These are phyloP conservation scores for Camelina sativa DNA, from an alignment of 345 rosid genomes.

Conservation along the genomic window DNA sequence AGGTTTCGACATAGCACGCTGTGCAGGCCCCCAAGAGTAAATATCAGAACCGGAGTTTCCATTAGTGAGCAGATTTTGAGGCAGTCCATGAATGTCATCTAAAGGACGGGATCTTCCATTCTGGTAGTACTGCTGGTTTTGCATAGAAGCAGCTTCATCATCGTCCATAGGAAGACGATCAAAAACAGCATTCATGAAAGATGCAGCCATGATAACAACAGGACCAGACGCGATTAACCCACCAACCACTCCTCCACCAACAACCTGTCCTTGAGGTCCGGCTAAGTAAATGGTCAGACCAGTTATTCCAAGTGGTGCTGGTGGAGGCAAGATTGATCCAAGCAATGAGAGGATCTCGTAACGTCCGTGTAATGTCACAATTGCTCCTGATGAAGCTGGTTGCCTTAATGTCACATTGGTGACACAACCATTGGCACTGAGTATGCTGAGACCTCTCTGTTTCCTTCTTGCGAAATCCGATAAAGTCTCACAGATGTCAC, in stretches of 20 bases:
- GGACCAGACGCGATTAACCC: constrained; percentile 91
- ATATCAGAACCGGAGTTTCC: constrained; percentile 62
- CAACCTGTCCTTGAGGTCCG: constrained; percentile 93
- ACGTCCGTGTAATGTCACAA: constrained; percentile 91
- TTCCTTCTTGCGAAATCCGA: constrained; percentile 76
- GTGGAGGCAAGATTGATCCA: constrained; percentile 91
- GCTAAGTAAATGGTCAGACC: constrained; percentile 91
- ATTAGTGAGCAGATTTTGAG: constrained; percentile 73
- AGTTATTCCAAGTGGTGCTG: constrained; percentile 83
- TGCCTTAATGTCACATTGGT: constrained; percentile 87
- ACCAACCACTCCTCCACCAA: constrained; percentile 65
- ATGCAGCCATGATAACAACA: constrained; percentile 85
- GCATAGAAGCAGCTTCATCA: constrained; percentile 54
- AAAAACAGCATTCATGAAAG: constrained; percentile 89
- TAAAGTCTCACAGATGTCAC: constrained; percentile 78
- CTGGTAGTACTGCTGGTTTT: constrained; percentile 61
- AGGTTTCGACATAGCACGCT: constrained; percentile 56
- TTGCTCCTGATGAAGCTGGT: constrained; percentile 78
- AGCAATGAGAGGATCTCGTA: constrained; percentile 92
- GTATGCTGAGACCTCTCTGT: constrained; percentile 81
- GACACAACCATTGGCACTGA: constrained; percentile 86
- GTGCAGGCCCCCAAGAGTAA: constrained; percentile 64
- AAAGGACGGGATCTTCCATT: constrained; percentile 60
- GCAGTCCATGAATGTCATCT: constrained; percentile 69
- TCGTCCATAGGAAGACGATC: constrained; percentile 90